Evolutionary conservation across 2,329 filamentous ascomycete genomes (phyloP), one percentile per base, ranked within the genome.

Genomic region (Fusarium ramigenum): DNA sequence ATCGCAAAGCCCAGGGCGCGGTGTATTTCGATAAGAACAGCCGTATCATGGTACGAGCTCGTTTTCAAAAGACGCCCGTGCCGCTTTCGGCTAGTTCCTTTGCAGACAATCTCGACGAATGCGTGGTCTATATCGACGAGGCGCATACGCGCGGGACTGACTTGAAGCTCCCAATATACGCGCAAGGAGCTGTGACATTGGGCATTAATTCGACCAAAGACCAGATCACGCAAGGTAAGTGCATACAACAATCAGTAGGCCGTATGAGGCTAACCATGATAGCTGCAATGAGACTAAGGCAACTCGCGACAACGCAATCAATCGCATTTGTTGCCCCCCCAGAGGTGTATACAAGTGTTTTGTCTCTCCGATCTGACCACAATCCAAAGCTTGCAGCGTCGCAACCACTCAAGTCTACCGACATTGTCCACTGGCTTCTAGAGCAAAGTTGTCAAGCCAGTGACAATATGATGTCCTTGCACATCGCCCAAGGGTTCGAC

Each of bases 241-340:
- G 7, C 4, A 32, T 44, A 1, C 2, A n/a, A 18, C 52, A 10
- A n/a, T 32, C 7, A n/a, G 1, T 3, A 6, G 1, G 2, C 1
- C 2, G 8, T 15, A 23, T 28, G 12, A n/a, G n/a, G 14, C 47
- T 73, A 37, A 72, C 25, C 16, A 43, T 9, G 2, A 30, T 66
- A 89, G 91, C 90, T 60, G 90, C 90, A 0, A 93, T 93, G 90
- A 82, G 91, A 66, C 79, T 93, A 1, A 84, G 91, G 4, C 87
- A 92, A 50, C 81, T 93, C 0, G 82, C 80, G 0, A 82, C 84
- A 0, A 87, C 87, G 0, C 90, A 93, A 63, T 87, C 87, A 0
- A 78, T 92, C 0, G 79, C 81, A 12, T 88, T 91, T 54, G 85
- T 90, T 25, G 85, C 87, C 0, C 89, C 90, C 0, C 87, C 87